phyloP scores from a whole-genome alignment of 495 filamentous ascomycete genomes.

The Podospora fimiseda region DNA sequence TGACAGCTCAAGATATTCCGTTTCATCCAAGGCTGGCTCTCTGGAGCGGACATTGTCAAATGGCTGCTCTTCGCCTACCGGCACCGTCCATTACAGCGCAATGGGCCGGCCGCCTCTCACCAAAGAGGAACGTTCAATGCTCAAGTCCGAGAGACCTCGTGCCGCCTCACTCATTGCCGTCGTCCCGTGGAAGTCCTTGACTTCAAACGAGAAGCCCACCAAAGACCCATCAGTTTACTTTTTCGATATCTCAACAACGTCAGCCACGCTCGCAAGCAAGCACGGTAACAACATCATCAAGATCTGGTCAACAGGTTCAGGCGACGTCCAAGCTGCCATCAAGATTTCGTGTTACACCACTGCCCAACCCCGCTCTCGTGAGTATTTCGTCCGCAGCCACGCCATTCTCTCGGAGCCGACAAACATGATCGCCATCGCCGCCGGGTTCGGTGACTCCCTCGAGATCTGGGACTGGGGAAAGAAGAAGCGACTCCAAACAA shows the following conservation, averaged over 20 bases:
- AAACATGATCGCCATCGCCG: conserved; percentile 28
- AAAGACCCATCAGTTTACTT: conserved; percentile 27
- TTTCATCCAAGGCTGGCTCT: conserved; percentile 7
- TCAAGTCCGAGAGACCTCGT: conserved; percentile 6
- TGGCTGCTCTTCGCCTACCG: conserved; percentile 1
- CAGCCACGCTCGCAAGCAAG: conserved; percentile 22
- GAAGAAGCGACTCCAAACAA: conserved; percentile 29
- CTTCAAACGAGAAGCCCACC: conserved; percentile 18
- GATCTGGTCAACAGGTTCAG: conserved; percentile 29
- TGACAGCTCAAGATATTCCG: conserved; percentile 15
- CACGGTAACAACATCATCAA: conserved; percentile 35
- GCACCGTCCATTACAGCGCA: not conserved
- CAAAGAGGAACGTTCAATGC: conserved; percentile 2
- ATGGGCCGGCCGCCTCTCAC: not conserved
- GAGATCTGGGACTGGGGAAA: conserved; percentile 35
- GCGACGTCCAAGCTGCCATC: conserved; percentile 24
- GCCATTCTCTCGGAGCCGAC: conserved; percentile 30
- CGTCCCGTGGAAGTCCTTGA: conserved; percentile 23
- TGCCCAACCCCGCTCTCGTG: conserved; percentile 28
- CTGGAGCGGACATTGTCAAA: conserved; percentile 9
- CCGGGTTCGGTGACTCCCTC: conserved; percentile 29
- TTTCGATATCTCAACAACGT: conserved; percentile 25
- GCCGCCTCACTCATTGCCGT: conserved; percentile 10
- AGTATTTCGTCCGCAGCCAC: conserved; percentile 36
- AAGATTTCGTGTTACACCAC: conserved; percentile 31